A percentile compares a stretch with the other conserved stretches of the same genome.
These are phyloP conservation scores for Vanrija sp. DNA, from an alignment of 1,284 basidiomycete species.

Conservation along the genomic window DNA sequence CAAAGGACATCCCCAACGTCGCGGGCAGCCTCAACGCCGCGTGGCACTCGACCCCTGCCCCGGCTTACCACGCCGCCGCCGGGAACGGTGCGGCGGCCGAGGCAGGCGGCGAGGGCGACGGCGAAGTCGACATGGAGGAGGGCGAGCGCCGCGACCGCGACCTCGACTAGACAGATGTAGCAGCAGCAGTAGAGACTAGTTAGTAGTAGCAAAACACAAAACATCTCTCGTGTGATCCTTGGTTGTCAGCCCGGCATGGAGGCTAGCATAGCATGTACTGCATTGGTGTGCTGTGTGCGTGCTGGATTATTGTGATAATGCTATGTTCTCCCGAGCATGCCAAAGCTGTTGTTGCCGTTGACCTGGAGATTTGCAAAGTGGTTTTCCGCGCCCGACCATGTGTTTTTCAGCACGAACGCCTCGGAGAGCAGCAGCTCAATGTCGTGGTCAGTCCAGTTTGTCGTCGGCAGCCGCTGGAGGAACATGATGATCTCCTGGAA, in stretches of 20 bases:
- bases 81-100: not conserved
- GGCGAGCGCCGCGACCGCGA: constrained; percentile 13
- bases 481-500: constrained; percentile 99
- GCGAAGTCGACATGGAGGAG: constrained; percentile 17
- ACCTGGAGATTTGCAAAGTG: constrained; percentile 59
- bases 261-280: not conserved
- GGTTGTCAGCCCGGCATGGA: not conserved
- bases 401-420: constrained; percentile 89
- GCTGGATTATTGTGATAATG: not conserved
- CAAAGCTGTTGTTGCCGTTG: constrained; percentile 30
- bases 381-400: constrained; percentile 91
- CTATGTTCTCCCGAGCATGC: constrained; percentile 37
- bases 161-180: not conserved
- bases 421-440: constrained; percentile 92
- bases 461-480: constrained; percentile 90
- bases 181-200: not conserved
- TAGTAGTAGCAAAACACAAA: not conserved
- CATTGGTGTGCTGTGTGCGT: not conserved
- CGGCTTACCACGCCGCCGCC: not conserved
- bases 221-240: not conserved
- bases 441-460: constrained; percentile 91
- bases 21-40: constrained; percentile 23
- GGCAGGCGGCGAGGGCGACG: constrained; percentile 2
- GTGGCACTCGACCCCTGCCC: constrained; percentile 24
- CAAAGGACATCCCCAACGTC: constrained; percentile 30